phyloP scores from a whole-genome alignment of 73 alveolate species.

The Paramecium sonneborni region DNA sequence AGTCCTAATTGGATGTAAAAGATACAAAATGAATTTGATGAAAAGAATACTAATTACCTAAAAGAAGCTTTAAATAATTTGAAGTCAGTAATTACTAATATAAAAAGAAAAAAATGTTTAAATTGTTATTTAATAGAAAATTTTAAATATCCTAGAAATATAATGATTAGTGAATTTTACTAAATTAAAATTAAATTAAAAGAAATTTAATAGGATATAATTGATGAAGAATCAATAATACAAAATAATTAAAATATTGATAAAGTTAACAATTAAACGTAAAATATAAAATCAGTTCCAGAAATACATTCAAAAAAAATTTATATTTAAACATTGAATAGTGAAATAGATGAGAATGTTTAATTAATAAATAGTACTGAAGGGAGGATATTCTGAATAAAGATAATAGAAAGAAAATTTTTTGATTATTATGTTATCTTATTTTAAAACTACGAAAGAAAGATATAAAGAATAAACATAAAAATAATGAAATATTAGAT shows the following conservation, averaged over 20 bases:
- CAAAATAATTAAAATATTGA: not conserved
- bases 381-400: not conserved
- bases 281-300: not conserved
- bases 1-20: not conserved
- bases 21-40: not conserved
- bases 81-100: not conserved
- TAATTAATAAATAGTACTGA: not conserved
- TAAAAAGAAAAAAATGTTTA: not conserved
- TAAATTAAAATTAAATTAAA: not conserved
- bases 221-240: not conserved
- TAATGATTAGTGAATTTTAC: not conserved
- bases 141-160: not conserved
- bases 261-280: not conserved
- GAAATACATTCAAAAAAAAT: not conserved
- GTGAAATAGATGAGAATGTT: not conserved
- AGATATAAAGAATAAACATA: not conserved
- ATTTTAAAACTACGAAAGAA: not conserved
- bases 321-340: not conserved
- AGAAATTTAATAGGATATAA: not conserved
- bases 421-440: not conserved
- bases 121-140: not conserved
- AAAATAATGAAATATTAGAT: not conserved
- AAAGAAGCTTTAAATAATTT: not conserved
- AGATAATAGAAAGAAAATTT: not conserved
- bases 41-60: not conserved